These are phyloP conservation scores for Mrakia gelida DNA, from an alignment of 768 basidiomycete genomes.

Conservation along the genomic window DNA sequence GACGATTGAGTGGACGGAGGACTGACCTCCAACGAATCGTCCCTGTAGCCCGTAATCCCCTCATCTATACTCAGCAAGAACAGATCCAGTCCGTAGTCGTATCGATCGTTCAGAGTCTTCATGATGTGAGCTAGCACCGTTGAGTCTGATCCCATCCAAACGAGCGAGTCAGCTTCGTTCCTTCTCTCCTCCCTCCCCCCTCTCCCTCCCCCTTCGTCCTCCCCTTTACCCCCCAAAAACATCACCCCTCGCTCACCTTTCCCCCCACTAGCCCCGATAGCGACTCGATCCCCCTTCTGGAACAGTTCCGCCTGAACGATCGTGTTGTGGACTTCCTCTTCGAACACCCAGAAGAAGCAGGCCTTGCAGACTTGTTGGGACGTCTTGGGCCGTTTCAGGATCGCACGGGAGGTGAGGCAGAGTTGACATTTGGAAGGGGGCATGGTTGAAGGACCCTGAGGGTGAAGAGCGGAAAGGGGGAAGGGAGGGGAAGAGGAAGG, in stretches of 20 bases:
- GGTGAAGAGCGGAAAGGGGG: neutral
- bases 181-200: neutral
- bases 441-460: conserved; percentile 9
- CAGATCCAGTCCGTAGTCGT: conserved; percentile 83
- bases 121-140: conserved; percentile 96
- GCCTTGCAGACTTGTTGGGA: conserved; percentile 94
- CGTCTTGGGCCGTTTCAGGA: conserved; percentile 91
- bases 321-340: conserved; percentile 96
- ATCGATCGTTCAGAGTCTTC: conserved; percentile 90
- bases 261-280: conserved; percentile 96
- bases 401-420: conserved; percentile 70
- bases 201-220: neutral
- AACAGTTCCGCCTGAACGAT: conserved; percentile 79
- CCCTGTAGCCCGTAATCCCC: conserved; percentile 95
- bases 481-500: neutral
- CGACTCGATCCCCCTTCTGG: conserved; percentile 82
- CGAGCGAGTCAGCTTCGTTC: neutral
- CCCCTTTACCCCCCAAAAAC: no score
- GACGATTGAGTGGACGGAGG: no score
- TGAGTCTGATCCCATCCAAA: conserved; percentile 59
- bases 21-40: conserved; percentile 89
- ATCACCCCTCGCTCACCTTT: conserved; percentile 84
- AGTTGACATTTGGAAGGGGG: conserved; percentile 56
- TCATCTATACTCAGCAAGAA: conserved; percentile 96
- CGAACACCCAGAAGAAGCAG: conserved; percentile 95